A percentile compares a stretch with the other conserved stretches of the same genome.
Conservation (phyloP, 2,329 filamentous ascomycete species). For the Neoarthrinium moseri region DNA sequence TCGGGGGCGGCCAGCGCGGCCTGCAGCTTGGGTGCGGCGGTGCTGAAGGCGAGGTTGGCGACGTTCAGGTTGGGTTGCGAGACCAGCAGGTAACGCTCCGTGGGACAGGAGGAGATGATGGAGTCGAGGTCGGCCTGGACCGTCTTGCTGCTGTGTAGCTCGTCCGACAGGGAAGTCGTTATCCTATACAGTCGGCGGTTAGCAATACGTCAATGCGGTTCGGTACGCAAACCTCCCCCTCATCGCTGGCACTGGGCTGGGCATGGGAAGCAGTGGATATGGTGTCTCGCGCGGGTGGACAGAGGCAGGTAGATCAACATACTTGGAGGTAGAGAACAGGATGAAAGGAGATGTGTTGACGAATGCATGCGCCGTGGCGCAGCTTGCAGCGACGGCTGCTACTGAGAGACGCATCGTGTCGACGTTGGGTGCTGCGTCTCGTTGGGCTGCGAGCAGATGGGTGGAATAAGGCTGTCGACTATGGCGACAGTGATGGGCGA, state of each 20-base stretch:
- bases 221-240: too few relatives aligned
- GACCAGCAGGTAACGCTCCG: slow-evolving; percentile 73
- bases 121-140: slow-evolving; percentile 41
- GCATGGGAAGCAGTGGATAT: slow-evolving; percentile 6
- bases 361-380: slow-evolving; percentile 68
- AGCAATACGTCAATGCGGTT: slow-evolving; percentile 7
- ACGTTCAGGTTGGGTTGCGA: slow-evolving; percentile 73
- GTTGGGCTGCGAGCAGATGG: background rate
- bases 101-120: slow-evolving; percentile 68
- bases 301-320: slow-evolving; percentile 33
- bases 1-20: slow-evolving; percentile 33
- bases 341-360: slow-evolving; percentile 87
- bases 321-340: slow-evolving; percentile 82
- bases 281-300: slow-evolving; percentile 9
- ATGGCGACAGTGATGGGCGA: slow-evolving; percentile 5
- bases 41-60: slow-evolving; percentile 59
- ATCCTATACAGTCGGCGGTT: slow-evolving; percentile 3
- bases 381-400: slow-evolving; percentile 51
- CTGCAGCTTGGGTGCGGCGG: slow-evolving; percentile 49
- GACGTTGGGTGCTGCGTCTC: background rate
- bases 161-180: background rate
- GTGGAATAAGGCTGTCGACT: background rate
- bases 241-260: background rate
- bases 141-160: slow-evolving; percentile 49
- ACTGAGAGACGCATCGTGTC: slow-evolving; percentile 53